phyloP scores from a whole-genome alignment of 805 yeast species.

The Candida nanaspora region DNA sequence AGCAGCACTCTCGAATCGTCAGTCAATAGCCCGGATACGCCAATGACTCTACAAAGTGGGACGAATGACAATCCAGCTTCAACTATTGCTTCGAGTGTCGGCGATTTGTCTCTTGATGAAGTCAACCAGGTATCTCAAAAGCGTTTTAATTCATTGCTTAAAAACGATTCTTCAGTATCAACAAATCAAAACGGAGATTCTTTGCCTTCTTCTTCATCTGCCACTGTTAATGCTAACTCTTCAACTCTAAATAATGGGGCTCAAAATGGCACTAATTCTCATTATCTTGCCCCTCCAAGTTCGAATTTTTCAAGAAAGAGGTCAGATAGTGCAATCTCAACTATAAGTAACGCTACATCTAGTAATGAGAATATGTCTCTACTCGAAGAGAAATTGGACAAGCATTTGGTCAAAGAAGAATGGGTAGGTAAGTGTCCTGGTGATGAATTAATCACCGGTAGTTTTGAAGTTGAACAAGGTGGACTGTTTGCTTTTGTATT shows the following conservation, averaged over 20 bases:
- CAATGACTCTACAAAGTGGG: too few species aligned
- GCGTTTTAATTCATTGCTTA: conserved; percentile 12
- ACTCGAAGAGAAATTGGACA: conserved; percentile 51
- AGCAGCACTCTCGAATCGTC: background rate
- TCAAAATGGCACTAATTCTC: background rate
- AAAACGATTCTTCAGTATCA: too few species aligned
- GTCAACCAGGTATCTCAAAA: conserved; percentile 24
- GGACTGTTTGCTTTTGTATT: conserved; percentile 84
- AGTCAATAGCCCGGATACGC: too few species aligned
- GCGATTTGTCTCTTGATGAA: conserved; percentile 16
- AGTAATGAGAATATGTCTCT: background rate
- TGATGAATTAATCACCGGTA: conserved; percentile 57
- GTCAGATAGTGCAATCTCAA: conserved; percentile 21
- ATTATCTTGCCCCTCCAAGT: conserved; percentile 4
- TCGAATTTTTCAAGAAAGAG: conserved; percentile 5
- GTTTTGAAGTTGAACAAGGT: conserved; percentile 47
- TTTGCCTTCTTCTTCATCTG: background rate
- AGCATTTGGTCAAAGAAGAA: conserved; percentile 41
- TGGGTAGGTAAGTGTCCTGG: conserved; percentile 53
- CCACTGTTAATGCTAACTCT: background rate
- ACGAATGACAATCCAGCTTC: background rate
- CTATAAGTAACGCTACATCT: conserved; percentile 33
- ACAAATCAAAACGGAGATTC: background rate
- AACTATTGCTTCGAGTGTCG: background rate
- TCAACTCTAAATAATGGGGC: background rate